Percentiles rank a stretch among this genome's conserved stretches.
These are phyloP conservation scores for Moniliella sp. DNA, from an alignment of 1,284 basidiomycete genomes.

Conservation along the genomic window DNA sequence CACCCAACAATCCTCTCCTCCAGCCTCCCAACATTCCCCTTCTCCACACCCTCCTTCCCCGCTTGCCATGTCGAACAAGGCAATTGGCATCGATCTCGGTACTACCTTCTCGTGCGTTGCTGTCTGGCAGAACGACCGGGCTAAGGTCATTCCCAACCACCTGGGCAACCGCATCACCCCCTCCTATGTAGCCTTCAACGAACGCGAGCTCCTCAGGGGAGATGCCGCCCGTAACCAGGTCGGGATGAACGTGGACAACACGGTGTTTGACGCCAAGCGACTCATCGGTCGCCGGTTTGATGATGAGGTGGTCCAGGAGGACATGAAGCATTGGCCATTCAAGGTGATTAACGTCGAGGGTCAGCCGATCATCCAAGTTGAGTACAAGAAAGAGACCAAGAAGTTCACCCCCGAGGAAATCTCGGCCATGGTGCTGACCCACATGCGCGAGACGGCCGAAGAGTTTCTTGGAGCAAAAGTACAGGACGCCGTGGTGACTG, in stretches of 20 bases:
- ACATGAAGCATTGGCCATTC: conserved; percentile 54
- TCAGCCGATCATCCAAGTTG: conserved; percentile 41
- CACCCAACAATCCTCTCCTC: no score
- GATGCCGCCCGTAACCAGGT: conserved; percentile 46
- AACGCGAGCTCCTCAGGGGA: conserved; percentile 93
- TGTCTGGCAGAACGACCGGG: conserved; percentile 50
- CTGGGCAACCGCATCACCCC: conserved; percentile 94
- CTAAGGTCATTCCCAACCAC: conserved; percentile 85
- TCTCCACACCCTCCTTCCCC: no score
- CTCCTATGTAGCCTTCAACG: conserved; percentile 95
- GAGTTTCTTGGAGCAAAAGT: conserved; percentile 46
- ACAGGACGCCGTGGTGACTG: conserved; percentile 50
- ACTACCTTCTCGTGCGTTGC: conserved; percentile 63
- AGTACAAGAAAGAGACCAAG: conserved; percentile 44
- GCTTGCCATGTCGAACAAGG: no score
- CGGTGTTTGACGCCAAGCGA: conserved; percentile 44
- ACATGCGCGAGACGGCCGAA: conserved; percentile 75
- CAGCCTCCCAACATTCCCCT: no score
- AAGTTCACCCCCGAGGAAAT: conserved; percentile 51
- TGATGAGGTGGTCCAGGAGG: conserved; percentile 45
- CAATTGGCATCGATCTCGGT: no score
- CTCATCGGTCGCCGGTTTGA: conserved; percentile 90
- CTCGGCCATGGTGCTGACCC: conserved; percentile 93
- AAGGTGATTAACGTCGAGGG: conserved; percentile 43
- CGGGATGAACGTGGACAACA: conserved; percentile 83